Base-by-base conservation (phyloP, 257 asterid genomes). In the Fraxinus cuspidata region DNA sequence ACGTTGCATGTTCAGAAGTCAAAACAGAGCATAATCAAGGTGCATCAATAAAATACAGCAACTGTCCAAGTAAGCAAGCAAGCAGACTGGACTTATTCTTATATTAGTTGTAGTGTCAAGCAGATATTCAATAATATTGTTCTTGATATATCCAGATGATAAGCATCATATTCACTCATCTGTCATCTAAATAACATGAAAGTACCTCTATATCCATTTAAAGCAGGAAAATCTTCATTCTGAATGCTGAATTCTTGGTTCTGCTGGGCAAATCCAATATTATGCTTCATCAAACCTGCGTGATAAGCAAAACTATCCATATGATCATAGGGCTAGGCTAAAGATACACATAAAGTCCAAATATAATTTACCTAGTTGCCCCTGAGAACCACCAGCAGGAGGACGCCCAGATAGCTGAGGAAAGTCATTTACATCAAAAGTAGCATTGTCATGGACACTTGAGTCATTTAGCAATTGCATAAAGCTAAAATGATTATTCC, bases 211-310 rank as follows among this genome's bases (percentile, higher is more conserved):
- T 82, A 94, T 84, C 96, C 97, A 12, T 97, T 96, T 87, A 92
- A 87, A 81, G 98, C 97, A 71, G 98, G 97, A 75, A 94, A 94
- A 85, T 94, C 98, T 90, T 94, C 98, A 88, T 91, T 94, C 80
- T 92, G 98, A 83, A 94, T 94, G 87, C 98, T 90, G 89, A 92
- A 92, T 81, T 92, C 97, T 81, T 89, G 98, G 81, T 90, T 94
- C 86, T 90, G 98, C 84, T 90, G 98, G 83, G 74, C 68, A 70
- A 90, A 89, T 66, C 96, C 91, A 63, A 90, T 83, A 75, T 86
- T 88, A 78, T 88, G 96, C 83, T 92, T 94, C 83, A 90, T 76
- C 81, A 85, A 84, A 85, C 97, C 98, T 92, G 88, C 71, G 83
- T 18, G 34, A 44, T 66, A 80, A 79, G 77, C 49, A 70, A 71